Percentiles rank a stretch among this genome's conserved stretches.
These are phyloP conservation scores for Lepraria neglecta DNA, from an alignment of 495 filamentous ascomycete genomes.

Conservation along the genomic window DNA sequence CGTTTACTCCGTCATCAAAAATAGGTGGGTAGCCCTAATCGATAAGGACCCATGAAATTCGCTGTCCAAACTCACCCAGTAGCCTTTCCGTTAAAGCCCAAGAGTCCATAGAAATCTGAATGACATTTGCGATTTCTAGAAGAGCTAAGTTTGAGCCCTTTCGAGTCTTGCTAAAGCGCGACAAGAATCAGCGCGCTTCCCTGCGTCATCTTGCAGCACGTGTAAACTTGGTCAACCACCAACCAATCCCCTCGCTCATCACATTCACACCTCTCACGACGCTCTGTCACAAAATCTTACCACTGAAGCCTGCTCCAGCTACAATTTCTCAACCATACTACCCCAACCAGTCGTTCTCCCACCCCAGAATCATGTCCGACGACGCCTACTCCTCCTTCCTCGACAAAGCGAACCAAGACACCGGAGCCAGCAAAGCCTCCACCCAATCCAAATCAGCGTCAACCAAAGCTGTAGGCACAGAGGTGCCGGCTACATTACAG, in stretches of 20 bases:
- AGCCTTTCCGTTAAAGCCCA: not conserved
- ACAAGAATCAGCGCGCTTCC: not conserved
- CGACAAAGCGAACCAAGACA: conserved; percentile 73
- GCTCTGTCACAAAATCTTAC: not conserved
- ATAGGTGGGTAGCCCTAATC: not conserved
- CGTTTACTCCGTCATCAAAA: not conserved
- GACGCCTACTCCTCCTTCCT: conserved; percentile 75
- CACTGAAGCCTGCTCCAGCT: too few species aligned
- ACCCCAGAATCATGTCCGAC: conserved; percentile 48
- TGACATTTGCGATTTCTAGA: conserved; percentile 1
- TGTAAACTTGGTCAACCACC: not conserved
- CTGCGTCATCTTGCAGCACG: conserved; percentile 10
- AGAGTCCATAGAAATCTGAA: not conserved
- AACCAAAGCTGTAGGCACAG: conserved; percentile 40
- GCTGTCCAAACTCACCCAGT: not conserved
- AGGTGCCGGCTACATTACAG: conserved; percentile 54
- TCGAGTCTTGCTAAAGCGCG: conserved; percentile 1
- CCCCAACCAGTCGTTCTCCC: not conserved
- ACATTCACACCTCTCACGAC: not conserved
- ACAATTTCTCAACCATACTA: not conserved
- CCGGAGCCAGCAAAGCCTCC: conserved; percentile 38
- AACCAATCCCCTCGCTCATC: not conserved
- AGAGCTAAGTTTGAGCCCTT: not conserved
- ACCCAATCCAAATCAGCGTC: conserved; percentile 24
- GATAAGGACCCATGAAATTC: not conserved